A percentile compares a stretch with the other conserved stretches of the same genome.
phyloP scores from a whole-genome alignment of 192 early-diverging fungal genomes.

The Podila clonocystis region DNA sequence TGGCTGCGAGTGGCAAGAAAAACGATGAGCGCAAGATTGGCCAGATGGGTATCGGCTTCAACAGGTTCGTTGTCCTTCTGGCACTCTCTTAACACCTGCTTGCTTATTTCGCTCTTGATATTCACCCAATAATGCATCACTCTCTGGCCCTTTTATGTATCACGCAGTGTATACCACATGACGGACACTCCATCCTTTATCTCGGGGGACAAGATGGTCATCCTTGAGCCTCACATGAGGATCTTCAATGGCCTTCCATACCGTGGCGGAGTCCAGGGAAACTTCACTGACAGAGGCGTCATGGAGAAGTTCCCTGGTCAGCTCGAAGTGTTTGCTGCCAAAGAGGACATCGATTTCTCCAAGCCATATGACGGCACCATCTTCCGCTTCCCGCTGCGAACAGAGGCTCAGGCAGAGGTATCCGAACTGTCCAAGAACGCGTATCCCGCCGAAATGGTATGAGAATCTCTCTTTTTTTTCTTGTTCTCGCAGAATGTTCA shows the following conservation, averaged over 20 bases:
- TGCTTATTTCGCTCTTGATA: too few relatives aligned
- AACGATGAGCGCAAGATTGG: conserved; percentile 38
- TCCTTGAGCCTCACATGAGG: conserved; percentile 50
- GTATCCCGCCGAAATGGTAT: conserved; percentile 32
- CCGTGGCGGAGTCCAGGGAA: conserved; percentile 13
- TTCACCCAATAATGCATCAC: too few relatives aligned
- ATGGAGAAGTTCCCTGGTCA: conserved; percentile 20
- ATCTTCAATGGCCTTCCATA: conserved; percentile 2
- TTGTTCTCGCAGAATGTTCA: too few relatives aligned
- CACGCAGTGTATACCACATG: conserved; percentile 46
- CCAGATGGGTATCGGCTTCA: conserved; percentile 51
- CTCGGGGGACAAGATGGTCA: conserved; percentile 30
- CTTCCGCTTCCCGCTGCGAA: conserved; percentile 55
- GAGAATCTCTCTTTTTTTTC: not conserved
- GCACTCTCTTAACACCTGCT: too few relatives aligned
- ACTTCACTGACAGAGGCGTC: conserved; percentile 10
- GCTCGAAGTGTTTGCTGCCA: conserved; percentile 22
- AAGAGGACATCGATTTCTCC: conserved; percentile 41
- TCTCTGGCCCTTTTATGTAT: too few relatives aligned
- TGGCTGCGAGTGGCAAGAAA: conserved; percentile 28
- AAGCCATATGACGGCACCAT: conserved; percentile 40
- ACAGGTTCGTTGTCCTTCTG: conserved; percentile 16
- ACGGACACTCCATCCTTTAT: conserved; percentile 51
- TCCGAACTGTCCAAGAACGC: conserved; percentile 31
- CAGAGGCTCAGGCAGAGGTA: conserved; percentile 20